Conservation (phyloP, 2,329 filamentous ascomycete species). For the Ustulina deusta region DNA sequence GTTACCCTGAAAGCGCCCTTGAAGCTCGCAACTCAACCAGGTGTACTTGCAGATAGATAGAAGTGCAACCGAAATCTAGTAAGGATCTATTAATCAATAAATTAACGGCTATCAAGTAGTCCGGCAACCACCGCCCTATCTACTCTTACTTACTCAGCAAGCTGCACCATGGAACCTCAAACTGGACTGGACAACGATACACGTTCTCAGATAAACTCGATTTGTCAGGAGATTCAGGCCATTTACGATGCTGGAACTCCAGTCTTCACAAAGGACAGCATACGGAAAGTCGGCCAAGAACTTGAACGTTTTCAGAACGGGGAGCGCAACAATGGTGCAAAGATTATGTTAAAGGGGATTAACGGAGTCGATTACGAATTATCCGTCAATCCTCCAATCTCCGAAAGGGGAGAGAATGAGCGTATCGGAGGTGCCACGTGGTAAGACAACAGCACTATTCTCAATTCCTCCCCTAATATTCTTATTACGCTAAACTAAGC, state of each 20-base stretch:
- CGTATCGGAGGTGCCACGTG: slow-evolving; percentile 33
- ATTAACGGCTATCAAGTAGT: no score
- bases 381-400: slow-evolving; percentile 23
- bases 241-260: slow-evolving; percentile 39
- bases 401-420: slow-evolving; percentile 33
- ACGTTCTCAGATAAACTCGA: slow-evolving; percentile 25
- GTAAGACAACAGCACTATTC: slow-evolving; percentile 36
- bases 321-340: slow-evolving; percentile 27
- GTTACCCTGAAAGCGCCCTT: no score
- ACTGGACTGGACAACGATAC: slow-evolving; percentile 6
- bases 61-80: no score
- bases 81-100: no score
- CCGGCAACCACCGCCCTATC: no score
- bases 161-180: slow-evolving; percentile 24
- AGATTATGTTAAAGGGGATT: slow-evolving; percentile 31
- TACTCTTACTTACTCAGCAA: slow-evolving; percentile 26
- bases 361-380: slow-evolving; percentile 39
- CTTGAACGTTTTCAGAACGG: slow-evolving; percentile 34
- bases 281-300: slow-evolving; percentile 36
- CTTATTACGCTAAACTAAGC: slow-evolving; percentile 25
- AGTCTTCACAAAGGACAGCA: slow-evolving; percentile 37
- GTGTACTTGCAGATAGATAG: no score
- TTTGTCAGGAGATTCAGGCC: slow-evolving; percentile 34
- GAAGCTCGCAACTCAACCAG: no score
- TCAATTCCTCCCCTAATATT: not conserved